Evolutionary conservation across 1,284 basidiomycete species (phyloP), one percentile per base, ranked within the genome.

Genomic region (Dichomitus squalens): DNA sequence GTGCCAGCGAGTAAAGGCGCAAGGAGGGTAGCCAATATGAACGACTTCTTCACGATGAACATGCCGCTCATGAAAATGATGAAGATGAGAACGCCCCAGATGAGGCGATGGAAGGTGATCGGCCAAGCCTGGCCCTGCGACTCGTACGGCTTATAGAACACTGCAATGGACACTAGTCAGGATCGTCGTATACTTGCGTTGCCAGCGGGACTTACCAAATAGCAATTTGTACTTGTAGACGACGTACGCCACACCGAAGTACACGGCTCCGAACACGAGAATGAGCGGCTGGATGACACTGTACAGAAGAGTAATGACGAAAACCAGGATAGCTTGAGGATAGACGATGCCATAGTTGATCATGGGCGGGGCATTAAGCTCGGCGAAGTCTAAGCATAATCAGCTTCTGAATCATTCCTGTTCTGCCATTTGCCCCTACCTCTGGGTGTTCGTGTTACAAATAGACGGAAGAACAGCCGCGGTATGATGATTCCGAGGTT

Each of bases 151-250:
- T 94, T 95, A 76, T 95, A 95, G 74, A 95, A 94, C 2, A 95
- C 93, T 93, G 63, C 49, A 49, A 40, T 4, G 36, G 11, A n/a
- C 12, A 27, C 6, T 7, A 6, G 4, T 50, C n/a, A 31, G 35
- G 7, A 6, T 7, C 16, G 7, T 36, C 21, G 20, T 25, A 38
- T 5, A 7, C 8, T 7, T 4, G 27, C 5, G 11, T 16, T 11
- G n/a, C 16, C 6, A 14, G 6, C n/a, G 11, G 34, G 35, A 47
- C 90, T 61, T 55, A 94, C 94, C 92, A 68, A 97, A 97, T 2
- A 98, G 79, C 2, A 98, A 82, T 71, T 98, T 96, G 77, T 98
- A 98, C 79, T 99, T 99, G 84, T 96, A 98, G 3, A 98, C 95
- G 4, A 97, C 80, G 68, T 96, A 99, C 2, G 85, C 93, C 50